Conservation (phyloP, 1,139 yeast species). For the Candida gigantensis region DNA sequence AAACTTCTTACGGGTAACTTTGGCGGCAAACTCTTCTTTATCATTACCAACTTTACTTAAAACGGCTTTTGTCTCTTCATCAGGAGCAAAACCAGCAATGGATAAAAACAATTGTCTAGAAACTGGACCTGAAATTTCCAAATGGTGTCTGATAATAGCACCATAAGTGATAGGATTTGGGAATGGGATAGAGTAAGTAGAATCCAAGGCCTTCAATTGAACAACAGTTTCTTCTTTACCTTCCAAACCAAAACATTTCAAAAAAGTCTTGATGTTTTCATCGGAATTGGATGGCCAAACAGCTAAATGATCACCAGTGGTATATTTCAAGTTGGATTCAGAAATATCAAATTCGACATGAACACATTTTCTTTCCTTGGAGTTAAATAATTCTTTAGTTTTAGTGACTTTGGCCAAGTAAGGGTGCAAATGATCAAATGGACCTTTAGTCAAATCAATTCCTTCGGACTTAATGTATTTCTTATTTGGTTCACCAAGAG, state of each 20-base stretch:
- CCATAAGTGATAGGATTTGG: slow-evolving; percentile 92
- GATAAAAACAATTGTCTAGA: slow-evolving; percentile 84
- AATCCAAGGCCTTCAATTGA: slow-evolving; percentile 69
- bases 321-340: slow-evolving; percentile 72
- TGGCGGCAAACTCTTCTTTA: slow-evolving; percentile 65
- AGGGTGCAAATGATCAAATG: slow-evolving; percentile 84
- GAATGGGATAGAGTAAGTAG: slow-evolving; percentile 72
- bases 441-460: slow-evolving; percentile 60
- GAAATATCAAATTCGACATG: slow-evolving; percentile 88
- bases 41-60: slow-evolving; percentile 62
- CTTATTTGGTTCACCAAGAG: slow-evolving; percentile 82
- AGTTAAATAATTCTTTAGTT: slow-evolving; percentile 71
- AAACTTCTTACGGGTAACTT: slow-evolving; percentile 59
- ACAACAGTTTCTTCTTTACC: slow-evolving; percentile 58
- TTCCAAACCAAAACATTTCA: slow-evolving; percentile 61
- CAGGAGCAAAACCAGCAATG: slow-evolving; percentile 84
- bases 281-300: slow-evolving; percentile 90
- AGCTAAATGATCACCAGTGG: slow-evolving; percentile 96
- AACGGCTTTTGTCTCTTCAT: slow-evolving; percentile 53
- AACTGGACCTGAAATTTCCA: slow-evolving; percentile 91
- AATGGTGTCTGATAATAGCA: slow-evolving; percentile 79
- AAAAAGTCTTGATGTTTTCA: slow-evolving; percentile 67
- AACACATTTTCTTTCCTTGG: slow-evolving; percentile 73
- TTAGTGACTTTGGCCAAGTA: slow-evolving; percentile 67
- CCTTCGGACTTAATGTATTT: slow-evolving; percentile 51